Evolutionary conservation across 2,329 filamentous ascomycete genomes (phyloP).

Genomic region (Scolecobasidium constrictum): DNA sequence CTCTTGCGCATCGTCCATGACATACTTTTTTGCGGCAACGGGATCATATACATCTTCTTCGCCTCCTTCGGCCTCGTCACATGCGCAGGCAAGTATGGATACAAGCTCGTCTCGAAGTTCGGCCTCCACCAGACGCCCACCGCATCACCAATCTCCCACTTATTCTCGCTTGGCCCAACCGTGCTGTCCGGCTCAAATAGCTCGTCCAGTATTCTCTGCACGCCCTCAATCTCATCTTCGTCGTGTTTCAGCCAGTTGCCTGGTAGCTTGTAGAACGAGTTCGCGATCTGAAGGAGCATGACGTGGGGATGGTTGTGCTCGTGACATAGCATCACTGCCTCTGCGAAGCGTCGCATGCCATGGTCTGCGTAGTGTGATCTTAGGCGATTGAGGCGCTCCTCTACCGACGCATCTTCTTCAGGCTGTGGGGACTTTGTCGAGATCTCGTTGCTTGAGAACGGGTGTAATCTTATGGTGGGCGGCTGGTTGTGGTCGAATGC

Average conservation of each 20-base stretch:
- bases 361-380: slow-evolving; percentile 87
- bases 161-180: slow-evolving; percentile 77
- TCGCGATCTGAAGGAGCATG: slow-evolving; percentile 97
- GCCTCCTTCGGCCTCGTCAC: slow-evolving; percentile 96
- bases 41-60: slow-evolving; percentile 98
- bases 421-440: slow-evolving; percentile 97
- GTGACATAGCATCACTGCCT: slow-evolving; percentile 94
- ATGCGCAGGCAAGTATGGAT: slow-evolving; percentile 92
- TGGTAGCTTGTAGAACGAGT: slow-evolving; percentile 97
- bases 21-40: slow-evolving; percentile 81
- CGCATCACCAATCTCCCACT: slow-evolving; percentile 92
- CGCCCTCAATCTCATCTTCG: slow-evolving; percentile 88
- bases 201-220: slow-evolving; percentile 87
- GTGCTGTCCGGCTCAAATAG: slow-evolving; percentile 84
- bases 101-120: slow-evolving; percentile 99
- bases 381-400: slow-evolving; percentile 84
- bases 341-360: slow-evolving; percentile 95
- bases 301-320: slow-evolving; percentile 99
- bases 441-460: slow-evolving; percentile 97
- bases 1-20: slow-evolving; percentile 17
- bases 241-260: slow-evolving; percentile 86
- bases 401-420: slow-evolving; percentile 91
- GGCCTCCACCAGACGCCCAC: slow-evolving; percentile 97
- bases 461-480: slow-evolving; percentile 79
- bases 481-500: slow-evolving; percentile 86